A percentile compares a stretch with the other conserved stretches of the same genome.
These are phyloP conservation scores for Benincasa hispida DNA, from an alignment of 306 rosid species.

Conservation along the genomic window DNA sequence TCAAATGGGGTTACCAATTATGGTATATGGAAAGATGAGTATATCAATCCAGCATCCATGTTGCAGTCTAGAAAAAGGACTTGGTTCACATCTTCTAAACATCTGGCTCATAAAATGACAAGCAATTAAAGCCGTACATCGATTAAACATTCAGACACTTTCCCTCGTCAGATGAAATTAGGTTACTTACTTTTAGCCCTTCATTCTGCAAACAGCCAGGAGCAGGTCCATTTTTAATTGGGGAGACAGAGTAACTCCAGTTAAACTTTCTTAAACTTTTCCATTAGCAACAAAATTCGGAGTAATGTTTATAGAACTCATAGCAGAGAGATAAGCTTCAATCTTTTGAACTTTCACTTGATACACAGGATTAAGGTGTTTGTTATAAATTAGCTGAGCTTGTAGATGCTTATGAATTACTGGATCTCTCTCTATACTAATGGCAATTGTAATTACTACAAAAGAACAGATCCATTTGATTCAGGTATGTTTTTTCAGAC, in stretches of 20 bases:
- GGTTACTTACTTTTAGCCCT: background rate
- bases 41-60: background rate
- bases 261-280: background rate
- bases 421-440: background rate
- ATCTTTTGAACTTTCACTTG: background rate
- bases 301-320: background rate
- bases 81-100: background rate
- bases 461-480: background rate
- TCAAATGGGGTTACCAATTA: background rate
- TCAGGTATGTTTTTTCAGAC: background rate
- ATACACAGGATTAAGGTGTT: background rate
- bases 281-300: background rate
- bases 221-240: background rate
- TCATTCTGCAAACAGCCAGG: background rate
- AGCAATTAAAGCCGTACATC: background rate
- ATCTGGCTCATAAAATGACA: background rate
- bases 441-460: background rate
- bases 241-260: background rate
- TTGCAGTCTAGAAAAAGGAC: background rate
- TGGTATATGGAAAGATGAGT: background rate
- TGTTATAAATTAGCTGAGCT: background rate
- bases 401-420: background rate
- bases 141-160: background rate
- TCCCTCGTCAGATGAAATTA: background rate
- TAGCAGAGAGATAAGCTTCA: background rate